phyloP scores from a whole-genome alignment of 768 basidiomycete species.

The Crepidotus variabilis region DNA sequence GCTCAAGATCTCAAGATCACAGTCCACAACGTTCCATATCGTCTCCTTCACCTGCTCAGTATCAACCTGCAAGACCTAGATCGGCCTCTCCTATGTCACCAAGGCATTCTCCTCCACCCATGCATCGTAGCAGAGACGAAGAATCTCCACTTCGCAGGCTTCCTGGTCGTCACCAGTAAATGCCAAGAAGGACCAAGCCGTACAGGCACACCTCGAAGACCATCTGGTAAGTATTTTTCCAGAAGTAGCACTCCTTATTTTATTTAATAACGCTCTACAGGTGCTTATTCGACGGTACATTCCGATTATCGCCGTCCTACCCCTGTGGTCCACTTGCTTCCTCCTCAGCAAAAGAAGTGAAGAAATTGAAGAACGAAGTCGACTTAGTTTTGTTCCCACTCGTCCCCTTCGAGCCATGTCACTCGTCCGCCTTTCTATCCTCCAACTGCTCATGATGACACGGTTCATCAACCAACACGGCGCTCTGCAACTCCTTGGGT shows the following conservation, averaged over 20 bases:
- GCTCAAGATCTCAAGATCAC: neutral
- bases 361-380: neutral
- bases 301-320: conserved; percentile 7
- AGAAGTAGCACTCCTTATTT: neutral
- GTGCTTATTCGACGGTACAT: conserved; percentile 10
- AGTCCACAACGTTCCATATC: neutral
- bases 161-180: neutral
- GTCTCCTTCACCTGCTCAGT: neutral
- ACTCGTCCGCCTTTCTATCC: conserved; percentile 1
- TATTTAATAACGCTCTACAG: neutral
- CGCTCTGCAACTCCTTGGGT: conserved; percentile 34
- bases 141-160: neutral
- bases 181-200: conserved; percentile 5
- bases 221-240: conserved; percentile 12
- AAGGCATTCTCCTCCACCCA: too few species aligned
- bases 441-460: conserved; percentile 6
- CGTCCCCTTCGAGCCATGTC: neutral
- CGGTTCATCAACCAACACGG: conserved; percentile 21
- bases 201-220: conserved; percentile 13
- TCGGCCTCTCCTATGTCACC: neutral
- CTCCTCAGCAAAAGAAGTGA: neutral
- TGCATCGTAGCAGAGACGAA: neutral
- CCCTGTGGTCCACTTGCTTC: neutral
- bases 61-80: neutral
- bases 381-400: neutral